A percentile compares a stretch with the other conserved stretches of the same genome.
Conservation (phyloP, 169 alveolate species). For the Theileria annulata region DNA sequence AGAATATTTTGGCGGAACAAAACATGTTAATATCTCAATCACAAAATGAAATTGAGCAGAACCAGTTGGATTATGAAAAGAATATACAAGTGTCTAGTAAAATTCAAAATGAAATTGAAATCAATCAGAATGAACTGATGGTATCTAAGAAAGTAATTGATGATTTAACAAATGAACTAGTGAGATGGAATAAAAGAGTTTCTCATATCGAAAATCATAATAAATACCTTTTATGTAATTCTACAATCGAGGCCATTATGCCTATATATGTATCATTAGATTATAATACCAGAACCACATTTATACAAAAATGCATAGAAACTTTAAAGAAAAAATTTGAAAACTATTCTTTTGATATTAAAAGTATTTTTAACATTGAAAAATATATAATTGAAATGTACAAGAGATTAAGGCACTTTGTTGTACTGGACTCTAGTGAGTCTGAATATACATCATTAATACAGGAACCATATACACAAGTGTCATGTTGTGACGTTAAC, state of each 20-base stretch:
- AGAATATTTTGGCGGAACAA: conserved; percentile 82
- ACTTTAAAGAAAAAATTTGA: conserved; percentile 28
- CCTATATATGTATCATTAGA: conserved; percentile 92
- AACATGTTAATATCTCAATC: conserved; percentile 74
- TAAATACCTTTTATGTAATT: conserved; percentile 90
- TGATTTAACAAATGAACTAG: conserved; percentile 89
- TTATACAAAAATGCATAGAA: conserved; percentile 19
- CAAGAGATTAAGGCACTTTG: conserved; percentile 71
- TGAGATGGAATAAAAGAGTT: conserved; percentile 89
- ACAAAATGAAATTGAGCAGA: conserved; percentile 87
- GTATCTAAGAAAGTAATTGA: conserved; percentile 84
- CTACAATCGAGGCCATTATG: conserved; percentile 93
- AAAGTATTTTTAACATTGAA: conserved; percentile 71
- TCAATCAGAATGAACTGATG: conserved; percentile 89
- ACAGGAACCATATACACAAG: conserved; percentile 80
- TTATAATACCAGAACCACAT: conserved; percentile 85
- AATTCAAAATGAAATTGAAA: conserved; percentile 91
- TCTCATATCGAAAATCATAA: conserved; percentile 67
- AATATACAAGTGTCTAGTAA: conserved; percentile 89
- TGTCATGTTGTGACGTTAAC: conserved; percentile 94
- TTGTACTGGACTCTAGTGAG: conserved; percentile 90
- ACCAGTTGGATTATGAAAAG: conserved; percentile 92
- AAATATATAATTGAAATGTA: conserved; percentile 60
- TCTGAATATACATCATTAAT: conserved; percentile 93
- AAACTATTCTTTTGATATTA: conserved; percentile 41